Evolutionary conservation across 2,329 filamentous ascomycete species (phyloP).

Genomic region (Elsinoe fawcettii): DNA sequence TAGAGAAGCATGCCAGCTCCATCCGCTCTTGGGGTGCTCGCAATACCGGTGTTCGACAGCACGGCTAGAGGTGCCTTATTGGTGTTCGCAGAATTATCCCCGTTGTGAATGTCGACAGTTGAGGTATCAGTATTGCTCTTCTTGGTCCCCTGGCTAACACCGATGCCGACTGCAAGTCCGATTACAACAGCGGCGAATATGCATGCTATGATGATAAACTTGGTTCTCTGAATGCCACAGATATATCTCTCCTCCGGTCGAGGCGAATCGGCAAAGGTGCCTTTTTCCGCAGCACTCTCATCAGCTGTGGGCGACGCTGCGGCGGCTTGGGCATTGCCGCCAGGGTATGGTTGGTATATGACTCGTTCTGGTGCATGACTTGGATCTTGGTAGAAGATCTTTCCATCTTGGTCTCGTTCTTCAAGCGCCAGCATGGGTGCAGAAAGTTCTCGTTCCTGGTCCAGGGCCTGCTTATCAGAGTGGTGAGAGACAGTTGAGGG

Average conservation of each 20-base stretch:
- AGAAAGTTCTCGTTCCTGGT: not conserved
- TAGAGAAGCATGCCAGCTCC: constrained; percentile 12
- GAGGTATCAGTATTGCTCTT: not conserved
- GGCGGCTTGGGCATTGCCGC: not conserved
- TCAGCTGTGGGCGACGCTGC: not conserved
- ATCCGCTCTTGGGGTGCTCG: not conserved
- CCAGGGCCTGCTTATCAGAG: not conserved
- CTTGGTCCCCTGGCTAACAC: not conserved
- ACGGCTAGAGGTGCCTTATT: not conserved
- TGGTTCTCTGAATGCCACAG: not conserved
- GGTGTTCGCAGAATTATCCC: not conserved
- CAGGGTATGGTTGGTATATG: constrained; percentile 1
- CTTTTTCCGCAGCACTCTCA: not conserved
- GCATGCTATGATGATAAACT: constrained; percentile 1
- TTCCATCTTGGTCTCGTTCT: not conserved
- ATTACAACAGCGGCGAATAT: not conserved
- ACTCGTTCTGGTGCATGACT: not conserved
- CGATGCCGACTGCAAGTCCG: not conserved
- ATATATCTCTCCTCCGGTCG: not conserved
- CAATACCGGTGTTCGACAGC: not conserved
- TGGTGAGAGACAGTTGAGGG: not conserved
- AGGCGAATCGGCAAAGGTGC: not conserved
- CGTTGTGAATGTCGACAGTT: not conserved
- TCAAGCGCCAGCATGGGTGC: not conserved
- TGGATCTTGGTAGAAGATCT: constrained; percentile 1